phyloP scores from a whole-genome alignment of 352 stramenopile genomes.

The Paralagenidium karlingii region DNA sequence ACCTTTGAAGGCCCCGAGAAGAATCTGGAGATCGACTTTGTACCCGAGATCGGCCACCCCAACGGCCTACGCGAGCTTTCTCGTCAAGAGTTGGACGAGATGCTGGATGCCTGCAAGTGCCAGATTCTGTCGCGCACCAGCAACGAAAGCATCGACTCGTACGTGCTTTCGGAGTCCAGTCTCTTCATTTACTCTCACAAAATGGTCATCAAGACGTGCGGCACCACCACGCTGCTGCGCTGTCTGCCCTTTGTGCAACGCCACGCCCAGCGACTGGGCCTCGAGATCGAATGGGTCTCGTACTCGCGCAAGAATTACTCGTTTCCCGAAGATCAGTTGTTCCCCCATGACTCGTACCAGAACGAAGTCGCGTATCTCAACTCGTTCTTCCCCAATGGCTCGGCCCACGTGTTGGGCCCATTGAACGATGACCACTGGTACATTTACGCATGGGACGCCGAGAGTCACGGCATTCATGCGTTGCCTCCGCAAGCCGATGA shows the following conservation, averaged over 20 bases:
- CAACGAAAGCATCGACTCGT: constrained; percentile 94
- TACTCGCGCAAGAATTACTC: constrained; percentile 99
- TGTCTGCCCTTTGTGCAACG: constrained; percentile 81
- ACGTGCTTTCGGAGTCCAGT: constrained; percentile 93
- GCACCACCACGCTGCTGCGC: constrained; percentile 96
- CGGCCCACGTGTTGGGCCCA: constrained; percentile 83
- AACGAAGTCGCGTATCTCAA: constrained; percentile 96
- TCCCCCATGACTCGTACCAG: constrained; percentile 94
- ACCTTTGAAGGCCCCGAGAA: constrained; percentile 98
- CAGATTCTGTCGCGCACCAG: constrained; percentile 94
- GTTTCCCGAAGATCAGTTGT: constrained; percentile 96
- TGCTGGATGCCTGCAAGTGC: constrained; percentile 92
- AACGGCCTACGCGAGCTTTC: constrained; percentile 87
- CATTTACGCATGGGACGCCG: constrained; percentile 94
- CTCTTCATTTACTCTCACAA: constrained; percentile 99
- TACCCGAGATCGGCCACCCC: constrained; percentile 27
- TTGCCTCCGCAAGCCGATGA: not conserved
- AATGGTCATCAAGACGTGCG: constrained; percentile 99
- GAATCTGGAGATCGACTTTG: constrained; percentile 93
- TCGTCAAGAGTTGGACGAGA: constrained; percentile 83
- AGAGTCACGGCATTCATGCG: constrained; percentile 42
- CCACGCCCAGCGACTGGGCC: constrained; percentile 70
- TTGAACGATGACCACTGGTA: constrained; percentile 99
- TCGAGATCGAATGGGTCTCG: constrained; percentile 97
- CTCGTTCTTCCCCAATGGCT: constrained; percentile 75